These are phyloP conservation scores for Termitomyces bulborhizus DNA, from an alignment of 768 basidiomycete species.

Conservation along the genomic window DNA sequence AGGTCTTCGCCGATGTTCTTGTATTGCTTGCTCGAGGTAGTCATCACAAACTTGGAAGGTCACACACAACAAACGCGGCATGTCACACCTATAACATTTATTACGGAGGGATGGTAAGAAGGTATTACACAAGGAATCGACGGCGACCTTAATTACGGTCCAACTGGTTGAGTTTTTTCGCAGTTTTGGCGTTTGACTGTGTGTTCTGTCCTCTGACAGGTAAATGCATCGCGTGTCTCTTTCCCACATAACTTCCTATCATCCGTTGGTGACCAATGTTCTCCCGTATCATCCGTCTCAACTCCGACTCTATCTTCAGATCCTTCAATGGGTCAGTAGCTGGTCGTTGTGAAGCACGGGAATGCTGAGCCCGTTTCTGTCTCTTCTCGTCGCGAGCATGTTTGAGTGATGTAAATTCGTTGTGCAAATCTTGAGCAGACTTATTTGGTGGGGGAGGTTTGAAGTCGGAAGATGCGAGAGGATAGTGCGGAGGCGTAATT, in stretches of 20 bases:
- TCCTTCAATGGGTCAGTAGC: conserved; percentile 59
- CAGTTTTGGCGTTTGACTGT: conserved; percentile 84
- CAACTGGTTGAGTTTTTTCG: conserved; percentile 83
- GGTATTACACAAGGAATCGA: conserved; percentile 3
- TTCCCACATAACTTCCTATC: conserved; percentile 92
- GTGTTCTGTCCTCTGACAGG: conserved; percentile 96
- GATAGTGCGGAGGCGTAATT: conserved; percentile 56
- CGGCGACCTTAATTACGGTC: conserved; percentile 39
- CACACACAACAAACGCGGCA: conserved; percentile 17
- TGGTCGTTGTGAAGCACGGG: conserved; percentile 12
- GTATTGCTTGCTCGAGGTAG: conserved; percentile 75
- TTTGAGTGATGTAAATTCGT: conserved; percentile 28
- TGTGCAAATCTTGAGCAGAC: conserved; percentile 32
- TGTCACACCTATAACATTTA: conserved; percentile 16
- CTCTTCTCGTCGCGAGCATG: conserved; percentile 25
- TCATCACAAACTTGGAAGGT: conserved; percentile 35
- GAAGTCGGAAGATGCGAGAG: conserved; percentile 54
- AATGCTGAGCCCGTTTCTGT: conserved; percentile 18
- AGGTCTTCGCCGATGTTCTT: conserved; percentile 91
- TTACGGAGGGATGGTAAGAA: background rate
- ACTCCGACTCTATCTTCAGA: conserved; percentile 83
- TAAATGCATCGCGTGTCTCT: conserved; percentile 86
- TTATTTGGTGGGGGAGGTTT: conserved; percentile 39
- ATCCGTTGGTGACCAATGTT: conserved; percentile 91
- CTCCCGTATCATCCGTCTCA: conserved; percentile 74